A percentile compares a stretch with the other conserved stretches of the same genome.
Conservation (phyloP, 352 stramenopile genomes). For the Phytopythium vexans region DNA sequence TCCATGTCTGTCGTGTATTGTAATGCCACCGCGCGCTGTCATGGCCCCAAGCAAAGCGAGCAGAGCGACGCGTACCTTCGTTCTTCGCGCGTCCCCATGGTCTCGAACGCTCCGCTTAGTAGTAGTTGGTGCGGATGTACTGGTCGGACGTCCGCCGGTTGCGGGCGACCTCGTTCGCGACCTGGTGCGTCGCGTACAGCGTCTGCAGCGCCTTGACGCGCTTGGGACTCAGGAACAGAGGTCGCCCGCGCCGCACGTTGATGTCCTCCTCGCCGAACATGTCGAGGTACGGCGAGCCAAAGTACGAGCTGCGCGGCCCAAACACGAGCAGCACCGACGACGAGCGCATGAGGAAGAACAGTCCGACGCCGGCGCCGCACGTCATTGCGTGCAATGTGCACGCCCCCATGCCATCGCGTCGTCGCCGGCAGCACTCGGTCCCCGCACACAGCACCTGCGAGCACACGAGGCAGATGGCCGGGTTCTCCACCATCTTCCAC, state of each 20-base stretch:
- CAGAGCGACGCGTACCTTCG: not conserved
- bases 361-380: conserved; percentile 64
- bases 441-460: conserved; percentile 75
- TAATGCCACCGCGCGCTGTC: not conserved
- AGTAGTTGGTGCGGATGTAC: conserved; percentile 62
- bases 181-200: conserved; percentile 74
- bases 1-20: conserved; percentile 1
- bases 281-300: conserved; percentile 82
- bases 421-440: conserved; percentile 74
- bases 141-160: conserved; percentile 84
- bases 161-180: conserved; percentile 77
- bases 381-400: conserved; percentile 74
- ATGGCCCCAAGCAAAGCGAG: too few relatives aligned
- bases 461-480: conserved; percentile 76
- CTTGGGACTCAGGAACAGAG: conserved; percentile 70
- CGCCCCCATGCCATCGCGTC: conserved; percentile 63
- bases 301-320: conserved; percentile 75
- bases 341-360: conserved; percentile 83
- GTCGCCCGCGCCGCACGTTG: conserved; percentile 70
- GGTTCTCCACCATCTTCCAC: conserved; percentile 70
- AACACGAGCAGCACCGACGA: conserved; percentile 78
- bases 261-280: conserved; percentile 90
- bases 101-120: conserved; percentile 1
- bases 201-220: conserved; percentile 69
- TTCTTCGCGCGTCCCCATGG: not conserved